Base-by-base conservation (phyloP, 139 green algal genomes). In the Bryopsis sp. region DNA sequence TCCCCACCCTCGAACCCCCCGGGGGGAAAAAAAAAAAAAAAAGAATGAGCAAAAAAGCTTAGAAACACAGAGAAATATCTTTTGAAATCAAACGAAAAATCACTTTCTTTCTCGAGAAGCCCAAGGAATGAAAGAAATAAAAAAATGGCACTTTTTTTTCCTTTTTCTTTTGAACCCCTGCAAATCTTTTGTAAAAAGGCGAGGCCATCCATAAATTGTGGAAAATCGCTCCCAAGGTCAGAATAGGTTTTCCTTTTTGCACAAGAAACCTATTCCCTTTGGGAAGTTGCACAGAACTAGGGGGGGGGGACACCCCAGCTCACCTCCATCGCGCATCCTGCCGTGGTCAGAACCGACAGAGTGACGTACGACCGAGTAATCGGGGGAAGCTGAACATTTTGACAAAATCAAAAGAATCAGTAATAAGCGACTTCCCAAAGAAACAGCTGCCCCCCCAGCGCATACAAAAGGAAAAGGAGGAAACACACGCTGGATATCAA, bases 311-410 rank as follows among this genome's bases (percentile, higher is more conserved):
- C 26, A 7, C 47, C 34, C 39, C 8, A 37, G 68, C 79, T 47
- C 47, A 97, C 92, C 83, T 99, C 94, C 5, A 99, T 63, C 1
- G 94, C 85, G 47, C 91, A 97, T 11, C 82, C 86, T 1, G 88
- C 93, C 7, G 93, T 97, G 1, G 91, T 97, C 0, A 97, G 69
- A 47, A 97, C 94, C 11, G 88, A 90, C 0, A 97, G 74, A 0
- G 93, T 97, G 2, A 98, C 82, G 59, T 99, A 99, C 0, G 78
- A 84, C 2, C 94, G 73, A 6, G 95, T 99, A 39, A 99, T 88
- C 26, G 92, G 69, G 0, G 95, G 95, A 63, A 98, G 81, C 76
- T 91, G 73, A 74, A 78, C 37, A 32, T n/a, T n/a, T n/a, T n/a
- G n/a, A n/a, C n/a, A n/a, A n/a, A n/a, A n/a, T n/a, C n/a, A n/a